phyloP scores from a whole-genome alignment of 352 stramenopile species.

The Pythium pectinolyticum region DNA sequence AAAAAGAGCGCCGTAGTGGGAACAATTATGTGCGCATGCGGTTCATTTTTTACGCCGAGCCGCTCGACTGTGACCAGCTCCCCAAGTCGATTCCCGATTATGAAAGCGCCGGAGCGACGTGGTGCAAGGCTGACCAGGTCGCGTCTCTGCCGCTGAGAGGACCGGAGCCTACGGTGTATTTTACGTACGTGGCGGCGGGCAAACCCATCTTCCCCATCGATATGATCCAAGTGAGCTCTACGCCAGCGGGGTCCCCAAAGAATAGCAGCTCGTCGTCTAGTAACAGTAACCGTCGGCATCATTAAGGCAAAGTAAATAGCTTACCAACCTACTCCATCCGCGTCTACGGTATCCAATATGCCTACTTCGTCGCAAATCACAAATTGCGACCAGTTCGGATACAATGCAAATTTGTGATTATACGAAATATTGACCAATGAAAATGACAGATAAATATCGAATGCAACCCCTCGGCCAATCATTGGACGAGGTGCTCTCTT shows the following conservation, averaged over 20 bases:
- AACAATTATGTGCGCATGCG: slow-evolving; percentile 84
- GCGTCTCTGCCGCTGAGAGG: slow-evolving; percentile 62
- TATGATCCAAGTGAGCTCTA: slow-evolving; percentile 68
- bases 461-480: no score
- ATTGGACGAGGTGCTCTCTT: no score
- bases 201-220: slow-evolving; percentile 78
- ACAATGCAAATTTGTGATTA: no score
- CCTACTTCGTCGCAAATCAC: no score
- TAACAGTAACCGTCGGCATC: no score
- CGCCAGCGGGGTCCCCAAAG: slow-evolving; percentile 34
- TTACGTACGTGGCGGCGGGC: slow-evolving; percentile 65
- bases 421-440: no score
- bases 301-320: no score
- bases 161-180: slow-evolving; percentile 72
- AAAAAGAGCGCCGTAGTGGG: slow-evolving; percentile 64
- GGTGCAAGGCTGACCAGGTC: slow-evolving; percentile 75
- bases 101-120: slow-evolving; percentile 79
- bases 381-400: no score
- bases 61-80: slow-evolving; percentile 69
- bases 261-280: slow-evolving; percentile 3
- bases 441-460: no score
- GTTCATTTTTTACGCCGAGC: slow-evolving; percentile 84
- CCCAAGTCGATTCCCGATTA: slow-evolving; percentile 89
- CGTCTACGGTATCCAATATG: no score
- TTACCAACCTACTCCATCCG: no score